Conservation (phyloP, 2,329 filamentous ascomycete species). For the Coniochaeta sp. region DNA sequence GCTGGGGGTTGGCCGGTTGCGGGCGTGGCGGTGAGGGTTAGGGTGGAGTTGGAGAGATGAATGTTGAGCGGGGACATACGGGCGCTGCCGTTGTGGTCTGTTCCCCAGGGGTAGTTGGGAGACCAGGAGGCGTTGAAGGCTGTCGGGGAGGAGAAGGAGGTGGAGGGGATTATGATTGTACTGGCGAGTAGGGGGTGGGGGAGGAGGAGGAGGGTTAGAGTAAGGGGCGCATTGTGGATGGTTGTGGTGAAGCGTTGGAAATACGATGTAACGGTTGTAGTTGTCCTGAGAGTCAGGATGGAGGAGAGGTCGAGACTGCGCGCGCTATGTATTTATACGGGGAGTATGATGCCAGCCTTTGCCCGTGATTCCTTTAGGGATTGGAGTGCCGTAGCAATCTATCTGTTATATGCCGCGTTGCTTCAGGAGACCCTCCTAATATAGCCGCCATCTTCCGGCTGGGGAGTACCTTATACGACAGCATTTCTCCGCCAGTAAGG, state of each 20-base stretch:
- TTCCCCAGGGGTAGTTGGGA: constrained; percentile 52
- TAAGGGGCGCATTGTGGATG: neutral
- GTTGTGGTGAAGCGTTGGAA: too few relatives aligned
- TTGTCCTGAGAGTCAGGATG: too few relatives aligned
- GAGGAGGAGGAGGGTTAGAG: neutral
- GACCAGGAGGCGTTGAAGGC: constrained; percentile 37
- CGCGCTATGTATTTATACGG: too few relatives aligned
- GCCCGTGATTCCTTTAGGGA: too few relatives aligned
- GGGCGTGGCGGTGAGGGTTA: constrained; percentile 40
- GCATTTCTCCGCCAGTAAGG: neutral
- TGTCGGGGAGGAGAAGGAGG: constrained; percentile 28
- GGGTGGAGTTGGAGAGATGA: constrained; percentile 32
- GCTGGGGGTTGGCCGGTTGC: constrained; percentile 32
- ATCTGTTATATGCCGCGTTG: neutral
- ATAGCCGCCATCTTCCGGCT: too few relatives aligned
- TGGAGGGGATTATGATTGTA: constrained; percentile 29
- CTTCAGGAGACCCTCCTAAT: too few relatives aligned
- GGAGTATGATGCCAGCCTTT: too few relatives aligned
- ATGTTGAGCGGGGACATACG: constrained; percentile 37
- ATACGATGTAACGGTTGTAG: too few relatives aligned
- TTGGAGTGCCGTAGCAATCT: neutral
- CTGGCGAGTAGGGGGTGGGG: neutral
- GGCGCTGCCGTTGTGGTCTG: constrained; percentile 49
- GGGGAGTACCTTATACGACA: too few relatives aligned
- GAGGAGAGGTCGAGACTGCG: too few relatives aligned